Base-by-base conservation (phyloP, 225 moss, liverwort and hornwort genomes). In the Ulota crispa region DNA sequence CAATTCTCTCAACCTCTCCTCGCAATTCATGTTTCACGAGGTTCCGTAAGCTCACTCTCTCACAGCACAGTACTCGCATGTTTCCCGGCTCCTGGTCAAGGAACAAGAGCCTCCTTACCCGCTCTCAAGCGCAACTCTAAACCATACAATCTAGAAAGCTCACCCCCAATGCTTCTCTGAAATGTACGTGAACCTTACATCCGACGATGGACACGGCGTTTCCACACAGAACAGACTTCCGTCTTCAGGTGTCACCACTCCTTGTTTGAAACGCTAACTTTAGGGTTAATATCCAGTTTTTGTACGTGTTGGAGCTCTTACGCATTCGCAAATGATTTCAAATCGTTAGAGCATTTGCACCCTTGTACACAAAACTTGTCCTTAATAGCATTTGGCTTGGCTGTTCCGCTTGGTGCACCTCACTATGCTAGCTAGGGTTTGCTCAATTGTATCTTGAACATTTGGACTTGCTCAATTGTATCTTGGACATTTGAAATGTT, bases 151-250 rank as follows among this genome's bases (percentile, higher is more conserved):
- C 11, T 43, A 43, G 13, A 43, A 43, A 12, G 13, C 43, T 43
- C 9, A 30, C 8, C 18, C 30, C 30, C 2, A 43, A 18, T 11
- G 65, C 6, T 23, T 12, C 11, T 18, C 34, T 24, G n/a, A 7
- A 43, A 64, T 78, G 54, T 72, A 47, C 61, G 4, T 4, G 0
- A 0, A 0, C 1, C 7, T 1, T n/a, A 82, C 76, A 59, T 57
- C 42, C 15, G 9, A 64, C 15, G 39, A 62, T 37, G 53, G 27
- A 77, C 70, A 62, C 32, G 70, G 45, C 79, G 41, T 20, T 78
- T 80, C 63, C 54, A 41, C 55, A 43, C 81, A 57, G 71, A 81
- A 81, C 30, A 13, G 19, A 36, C 47, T 47, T 72, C 28, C 57
- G 36, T 12, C 19, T 43, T 72, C 64, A 19, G 23, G 23, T 4